Percentiles rank a stretch among this genome's conserved stretches.
Evolutionary conservation across 805 yeast genomes (phyloP).

Genomic region (Komagataella mondaviorum): DNA sequence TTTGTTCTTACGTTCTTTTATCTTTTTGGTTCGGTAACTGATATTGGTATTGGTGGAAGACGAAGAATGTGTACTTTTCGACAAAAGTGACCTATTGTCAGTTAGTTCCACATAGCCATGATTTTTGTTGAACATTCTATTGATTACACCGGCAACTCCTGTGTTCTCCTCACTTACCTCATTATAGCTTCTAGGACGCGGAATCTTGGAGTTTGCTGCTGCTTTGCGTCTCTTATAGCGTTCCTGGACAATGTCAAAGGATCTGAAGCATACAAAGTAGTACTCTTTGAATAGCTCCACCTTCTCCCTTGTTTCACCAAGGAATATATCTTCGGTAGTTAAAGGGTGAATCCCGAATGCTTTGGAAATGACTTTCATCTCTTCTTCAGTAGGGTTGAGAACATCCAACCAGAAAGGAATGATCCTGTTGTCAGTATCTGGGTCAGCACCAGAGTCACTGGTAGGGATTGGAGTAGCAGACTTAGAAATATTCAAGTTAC

Average conservation of each 20-base stretch:
- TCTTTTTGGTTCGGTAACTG: conserved; percentile 8
- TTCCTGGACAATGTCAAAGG: conserved; percentile 72
- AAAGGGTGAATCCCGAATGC: conserved; percentile 93
- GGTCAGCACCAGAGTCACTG: background rate
- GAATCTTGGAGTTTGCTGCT: background rate
- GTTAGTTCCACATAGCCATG: background rate
- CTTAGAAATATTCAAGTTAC: background rate
- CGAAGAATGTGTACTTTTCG: conserved; percentile 1
- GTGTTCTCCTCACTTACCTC: background rate
- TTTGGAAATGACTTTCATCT: conserved; percentile 82
- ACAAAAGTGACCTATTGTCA: conserved; percentile 1
- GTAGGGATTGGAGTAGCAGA: background rate
- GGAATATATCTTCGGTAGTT: conserved; percentile 87
- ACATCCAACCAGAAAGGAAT: conserved; percentile 92
- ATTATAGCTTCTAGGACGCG: background rate
- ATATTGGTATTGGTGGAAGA: conserved; percentile 5
- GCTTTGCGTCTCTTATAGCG: conserved; percentile 21
- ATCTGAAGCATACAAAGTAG: conserved; percentile 82
- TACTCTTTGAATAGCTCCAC: conserved; percentile 87
- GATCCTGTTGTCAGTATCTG: conserved; percentile 12
- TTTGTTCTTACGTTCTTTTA: conserved; percentile 8
- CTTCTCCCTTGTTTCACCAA: conserved; percentile 91
- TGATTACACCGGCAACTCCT: background rate
- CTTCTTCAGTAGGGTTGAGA: conserved; percentile 88
- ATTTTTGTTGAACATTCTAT: background rate